Evolutionary conservation across 768 basidiomycete species (phyloP).

Genomic region (Serendipita vermifera): DNA sequence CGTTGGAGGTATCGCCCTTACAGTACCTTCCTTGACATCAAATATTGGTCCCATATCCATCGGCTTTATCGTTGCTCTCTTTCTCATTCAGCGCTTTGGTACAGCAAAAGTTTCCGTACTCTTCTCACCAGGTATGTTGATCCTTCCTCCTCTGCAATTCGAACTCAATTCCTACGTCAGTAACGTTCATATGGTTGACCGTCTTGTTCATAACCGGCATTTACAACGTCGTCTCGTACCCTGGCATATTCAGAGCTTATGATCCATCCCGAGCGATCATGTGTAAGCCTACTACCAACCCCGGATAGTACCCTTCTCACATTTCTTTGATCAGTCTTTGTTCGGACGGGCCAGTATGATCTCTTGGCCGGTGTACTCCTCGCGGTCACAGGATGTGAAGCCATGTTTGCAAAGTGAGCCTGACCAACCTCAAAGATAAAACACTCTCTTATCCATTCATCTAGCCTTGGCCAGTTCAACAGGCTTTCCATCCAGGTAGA

Average conservation of each 20-base stretch:
- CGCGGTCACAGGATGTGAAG: conserved; percentile 57
- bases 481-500: conserved; percentile 41
- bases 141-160: too few relatives aligned
- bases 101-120: conserved; percentile 37
- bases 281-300: conserved; percentile 28
- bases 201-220: conserved; percentile 42
- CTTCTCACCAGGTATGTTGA: conserved; percentile 40
- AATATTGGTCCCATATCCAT: conserved; percentile 48
- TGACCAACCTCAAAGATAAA: not conserved
- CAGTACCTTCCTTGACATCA: conserved; percentile 33
- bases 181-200: conserved; percentile 45
- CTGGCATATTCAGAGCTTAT: conserved; percentile 51
- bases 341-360: conserved; percentile 49
- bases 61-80: conserved; percentile 45
- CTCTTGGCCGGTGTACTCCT: conserved; percentile 51
- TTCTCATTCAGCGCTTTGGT: conserved; percentile 47
- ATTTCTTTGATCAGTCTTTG: conserved; percentile 34
- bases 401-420: conserved; percentile 49
- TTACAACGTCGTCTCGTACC: conserved; percentile 40
- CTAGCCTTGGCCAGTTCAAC: conserved; percentile 56
- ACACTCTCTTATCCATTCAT: not conserved
- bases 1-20: conserved; percentile 54
- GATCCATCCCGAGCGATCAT: conserved; percentile 55
- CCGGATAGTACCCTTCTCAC: not conserved
- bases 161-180: conserved; percentile 22